A percentile compares a stretch with the other conserved stretches of the same genome.
Evolutionary conservation across 1,284 basidiomycete species (phyloP).

Genomic region (Athelia psychrophila): DNA sequence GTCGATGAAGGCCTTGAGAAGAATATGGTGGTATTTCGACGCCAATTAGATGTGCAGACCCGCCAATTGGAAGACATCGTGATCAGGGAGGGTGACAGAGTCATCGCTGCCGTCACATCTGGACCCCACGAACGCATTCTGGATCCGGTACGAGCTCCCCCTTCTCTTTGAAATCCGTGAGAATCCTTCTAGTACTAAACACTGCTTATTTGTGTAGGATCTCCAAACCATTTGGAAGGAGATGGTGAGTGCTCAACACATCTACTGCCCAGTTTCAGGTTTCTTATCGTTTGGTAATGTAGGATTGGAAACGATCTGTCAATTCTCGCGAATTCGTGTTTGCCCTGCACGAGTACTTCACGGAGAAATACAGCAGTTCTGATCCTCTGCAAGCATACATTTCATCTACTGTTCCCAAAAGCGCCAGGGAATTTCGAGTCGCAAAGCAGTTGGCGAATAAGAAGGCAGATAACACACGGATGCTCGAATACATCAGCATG

Average conservation of each 20-base stretch:
- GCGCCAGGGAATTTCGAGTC: constrained; percentile 7
- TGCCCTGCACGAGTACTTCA: constrained; percentile 23
- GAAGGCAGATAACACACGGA: too few relatives aligned
- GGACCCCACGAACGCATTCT: constrained; percentile 15
- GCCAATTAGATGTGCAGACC: constrained; percentile 14
- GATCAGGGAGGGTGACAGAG: constrained; percentile 10
- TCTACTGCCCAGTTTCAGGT: not conserved
- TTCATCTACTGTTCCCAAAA: constrained; percentile 10
- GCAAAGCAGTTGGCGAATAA: not conserved
- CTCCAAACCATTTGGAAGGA: constrained; percentile 20
- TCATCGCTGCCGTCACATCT: constrained; percentile 12
- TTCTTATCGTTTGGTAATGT: not conserved
- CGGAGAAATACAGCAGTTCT: constrained; percentile 9
- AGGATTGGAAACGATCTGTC: constrained; percentile 24
- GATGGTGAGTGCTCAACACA: constrained; percentile 11
- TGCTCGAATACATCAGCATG: too few relatives aligned
- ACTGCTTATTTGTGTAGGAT: constrained; percentile 11
- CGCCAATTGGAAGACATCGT: constrained; percentile 10
- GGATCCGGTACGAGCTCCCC: constrained; percentile 9
- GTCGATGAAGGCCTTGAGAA: constrained; percentile 11
- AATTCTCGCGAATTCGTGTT: constrained; percentile 25
- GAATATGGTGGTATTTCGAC: constrained; percentile 14
- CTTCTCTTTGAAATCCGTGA: not conserved
- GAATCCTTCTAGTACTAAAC: not conserved
- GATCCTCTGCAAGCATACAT: constrained; percentile 1